Base-by-base conservation (phyloP, 106 monocot species). In the Alisma plantagoaquatica region DNA sequence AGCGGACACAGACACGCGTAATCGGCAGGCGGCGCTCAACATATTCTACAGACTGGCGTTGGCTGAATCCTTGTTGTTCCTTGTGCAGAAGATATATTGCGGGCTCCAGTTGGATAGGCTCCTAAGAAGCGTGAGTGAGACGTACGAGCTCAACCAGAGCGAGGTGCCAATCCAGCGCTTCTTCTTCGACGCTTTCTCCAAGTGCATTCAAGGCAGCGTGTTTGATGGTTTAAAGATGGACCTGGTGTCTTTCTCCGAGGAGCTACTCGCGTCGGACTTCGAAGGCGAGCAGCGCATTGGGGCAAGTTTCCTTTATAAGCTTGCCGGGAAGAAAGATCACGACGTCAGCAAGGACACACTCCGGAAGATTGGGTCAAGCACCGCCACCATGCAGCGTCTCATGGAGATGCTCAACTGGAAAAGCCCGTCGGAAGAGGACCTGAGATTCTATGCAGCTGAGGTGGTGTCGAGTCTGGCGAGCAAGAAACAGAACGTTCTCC, bases 211-310 rank as follows among this genome's bases (percentile, higher is more conserved):
- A 4, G 92, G 86, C 1, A 82, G 82, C 74, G 77, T 92, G 63
- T 92, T 92, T 19, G 92, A 92, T 28, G 86, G 86, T 4, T 68
- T 92, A 5, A 76, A 77, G 59, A 92, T 92, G 92, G 92, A 92
- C 63, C 48, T 92, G 31, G 76, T 86, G 18, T 62, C 82, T 20
- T 92, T 92, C 41, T 75, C 71, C 1, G 60, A 74, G 55, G 92
- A 82, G 68, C 79, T 92, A 0, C 27, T 92, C 4, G 33, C 14
- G 2, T 86, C 79, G 0, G 56, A 49, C 24, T 92, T 82, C 44
- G 60, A 43, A 2, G 79, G 82, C 33, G 92, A 92, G 65, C 92
- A 86, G 66, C 79, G 82, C 58, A 92, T 92, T 23, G 86, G 92
- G 0, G 62, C 58, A 1, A 45, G 77, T 14, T 78, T 92, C 16